Percentiles rank a stretch among this genome's conserved stretches.
Conservation (phyloP, 805 yeast species). For the Cyberlindnera nakhonratchasimensis region DNA sequence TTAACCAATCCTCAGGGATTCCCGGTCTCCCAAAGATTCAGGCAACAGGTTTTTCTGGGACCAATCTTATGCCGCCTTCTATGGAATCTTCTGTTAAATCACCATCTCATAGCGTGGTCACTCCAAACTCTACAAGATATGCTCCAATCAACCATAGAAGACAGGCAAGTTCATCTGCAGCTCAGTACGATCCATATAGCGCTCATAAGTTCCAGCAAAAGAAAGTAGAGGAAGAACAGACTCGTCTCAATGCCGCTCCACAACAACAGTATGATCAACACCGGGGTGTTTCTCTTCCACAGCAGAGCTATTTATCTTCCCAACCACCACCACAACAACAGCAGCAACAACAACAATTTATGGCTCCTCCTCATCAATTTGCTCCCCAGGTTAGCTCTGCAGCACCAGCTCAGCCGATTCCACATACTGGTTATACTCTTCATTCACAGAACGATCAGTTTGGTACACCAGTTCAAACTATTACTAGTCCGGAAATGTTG, state of each 20-base stretch:
- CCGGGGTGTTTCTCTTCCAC: conserved; percentile 2
- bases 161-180: conserved; percentile 29
- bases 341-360: conserved; percentile 3
- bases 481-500: conserved; percentile 52
- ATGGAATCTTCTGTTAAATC: conserved; percentile 16
- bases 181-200: conserved; percentile 29
- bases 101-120: conserved; percentile 13
- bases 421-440: background rate
- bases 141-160: conserved; percentile 36
- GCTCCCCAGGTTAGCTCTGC: background rate
- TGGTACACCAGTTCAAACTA: conserved; percentile 21
- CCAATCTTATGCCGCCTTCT: conserved; percentile 9
- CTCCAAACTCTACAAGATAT: conserved; percentile 32
- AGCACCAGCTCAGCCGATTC: background rate
- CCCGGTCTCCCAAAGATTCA: conserved; percentile 3
- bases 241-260: conserved; percentile 1
- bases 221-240: conserved; percentile 7
- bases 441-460: conserved; percentile 1
- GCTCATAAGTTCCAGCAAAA: conserved; percentile 16
- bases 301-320: background rate
- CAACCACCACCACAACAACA: background rate
- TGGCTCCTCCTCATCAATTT: conserved; percentile 7
- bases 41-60: background rate
- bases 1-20: conserved; percentile 1
- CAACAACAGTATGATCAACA: conserved; percentile 2